These are phyloP conservation scores for Catunica adiposa DNA, from an alignment of 2,329 filamentous ascomycete genomes.

Conservation along the genomic window DNA sequence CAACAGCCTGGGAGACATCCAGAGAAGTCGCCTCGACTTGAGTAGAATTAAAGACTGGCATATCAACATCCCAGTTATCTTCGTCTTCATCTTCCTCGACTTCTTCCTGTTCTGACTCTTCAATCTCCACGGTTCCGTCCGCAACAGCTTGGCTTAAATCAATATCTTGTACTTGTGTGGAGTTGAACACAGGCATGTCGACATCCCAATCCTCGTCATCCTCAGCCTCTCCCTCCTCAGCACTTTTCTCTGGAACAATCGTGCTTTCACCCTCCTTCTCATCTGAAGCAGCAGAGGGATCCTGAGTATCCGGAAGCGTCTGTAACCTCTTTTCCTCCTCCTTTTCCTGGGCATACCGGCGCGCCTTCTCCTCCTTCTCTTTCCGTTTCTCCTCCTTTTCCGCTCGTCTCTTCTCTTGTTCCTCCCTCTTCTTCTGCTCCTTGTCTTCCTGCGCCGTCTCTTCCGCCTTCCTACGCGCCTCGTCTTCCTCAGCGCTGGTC, in stretches of 20 bases:
- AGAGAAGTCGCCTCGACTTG: constrained; percentile 3
- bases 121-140: neutral
- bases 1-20: constrained; percentile 1
- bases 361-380: neutral
- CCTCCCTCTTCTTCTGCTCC: neutral
- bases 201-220: constrained; percentile 11
- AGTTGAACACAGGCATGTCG: constrained; percentile 12
- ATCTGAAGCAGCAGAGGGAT: no score
- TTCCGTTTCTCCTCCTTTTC: neutral
- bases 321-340: neutral
- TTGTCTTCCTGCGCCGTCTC: neutral
- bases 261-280: neutral
- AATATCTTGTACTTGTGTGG: constrained; percentile 4
- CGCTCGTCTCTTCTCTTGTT: neutral
- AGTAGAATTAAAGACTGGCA: constrained; percentile 12
- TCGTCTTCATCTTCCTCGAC: constrained; percentile 6
- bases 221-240: neutral
- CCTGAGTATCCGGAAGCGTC: neutral
- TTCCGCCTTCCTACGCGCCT: neutral
- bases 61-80: constrained; percentile 11
- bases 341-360: neutral
- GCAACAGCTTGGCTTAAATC: neutral
- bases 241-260: neutral
- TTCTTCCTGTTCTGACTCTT: neutral
- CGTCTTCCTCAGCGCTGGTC: neutral